A percentile compares a stretch with the other conserved stretches of the same genome.
Evolutionary conservation across 208 protist species (phyloP).

Genomic region (Leishmania tarentolae): DNA sequence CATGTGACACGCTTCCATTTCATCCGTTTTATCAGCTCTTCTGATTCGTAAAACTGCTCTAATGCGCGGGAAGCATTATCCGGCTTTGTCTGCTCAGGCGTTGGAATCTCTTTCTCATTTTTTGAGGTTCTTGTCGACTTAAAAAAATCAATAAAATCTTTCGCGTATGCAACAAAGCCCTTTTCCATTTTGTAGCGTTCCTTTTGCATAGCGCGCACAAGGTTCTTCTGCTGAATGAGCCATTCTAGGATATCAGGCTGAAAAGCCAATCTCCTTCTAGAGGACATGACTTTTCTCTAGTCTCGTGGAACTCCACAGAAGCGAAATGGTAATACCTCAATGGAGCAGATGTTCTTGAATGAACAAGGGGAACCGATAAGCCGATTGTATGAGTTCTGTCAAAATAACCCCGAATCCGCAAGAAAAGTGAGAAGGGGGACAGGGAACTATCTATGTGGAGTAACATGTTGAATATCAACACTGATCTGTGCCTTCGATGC

Average conservation of each 20-base stretch:
- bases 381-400: not conserved
- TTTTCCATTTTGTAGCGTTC: conserved; percentile 77
- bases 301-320: not conserved
- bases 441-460: no score
- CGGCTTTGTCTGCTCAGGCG: not conserved
- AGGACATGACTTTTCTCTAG: conserved; percentile 35
- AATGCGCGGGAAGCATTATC: conserved; percentile 41
- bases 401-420: not conserved
- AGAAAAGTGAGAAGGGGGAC: not conserved
- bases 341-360: not conserved
- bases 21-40: conserved; percentile 89
- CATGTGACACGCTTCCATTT: conserved; percentile 94
- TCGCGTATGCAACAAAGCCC: conserved; percentile 76
- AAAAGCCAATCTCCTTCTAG: conserved; percentile 38
- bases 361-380: not conserved
- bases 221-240: conserved; percentile 40
- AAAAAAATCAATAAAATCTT: conserved; percentile 53
- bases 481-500: not conserved
- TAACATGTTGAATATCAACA: not conserved
- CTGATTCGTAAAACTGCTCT: conserved; percentile 89
- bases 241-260: conserved; percentile 82
- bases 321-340: not conserved
- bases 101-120: conserved; percentile 14
- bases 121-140: conserved; percentile 13
- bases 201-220: conserved; percentile 41